These are phyloP conservation scores for Punica granatum DNA, from an alignment of 345 rosid genomes.

Conservation along the genomic window DNA sequence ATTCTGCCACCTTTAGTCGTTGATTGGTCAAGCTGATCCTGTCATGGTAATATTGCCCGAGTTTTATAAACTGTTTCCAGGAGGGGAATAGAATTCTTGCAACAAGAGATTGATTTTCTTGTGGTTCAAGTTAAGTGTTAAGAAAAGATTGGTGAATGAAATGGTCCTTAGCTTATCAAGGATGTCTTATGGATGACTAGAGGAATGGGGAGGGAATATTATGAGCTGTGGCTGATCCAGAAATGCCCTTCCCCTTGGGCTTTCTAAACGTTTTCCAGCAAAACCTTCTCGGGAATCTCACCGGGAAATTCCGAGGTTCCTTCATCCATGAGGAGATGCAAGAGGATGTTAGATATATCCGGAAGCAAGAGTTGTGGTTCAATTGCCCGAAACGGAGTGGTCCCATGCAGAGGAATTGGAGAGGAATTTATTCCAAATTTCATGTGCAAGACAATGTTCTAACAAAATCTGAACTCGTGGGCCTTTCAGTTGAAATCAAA, in stretches of 20 bases:
- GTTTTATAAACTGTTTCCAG: background rate
- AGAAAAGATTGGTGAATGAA: slow-evolving; percentile 15
- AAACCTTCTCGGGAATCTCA: background rate
- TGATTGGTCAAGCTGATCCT: background rate
- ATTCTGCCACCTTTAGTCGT: background rate
- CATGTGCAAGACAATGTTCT: slow-evolving; percentile 1
- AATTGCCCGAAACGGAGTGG: background rate
- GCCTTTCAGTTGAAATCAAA: background rate
- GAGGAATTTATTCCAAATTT: slow-evolving; percentile 9
- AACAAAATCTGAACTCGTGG: background rate
- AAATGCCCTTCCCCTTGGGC: background rate
- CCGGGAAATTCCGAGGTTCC: background rate
- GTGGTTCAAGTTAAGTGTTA: slow-evolving; percentile 28
- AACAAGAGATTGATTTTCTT: slow-evolving; percentile 38
- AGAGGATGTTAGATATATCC: slow-evolving; percentile 1
- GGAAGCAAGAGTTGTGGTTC: background rate
- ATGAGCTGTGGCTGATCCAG: background rate
- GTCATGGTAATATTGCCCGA: background rate
- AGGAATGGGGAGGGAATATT: slow-evolving; percentile 8
- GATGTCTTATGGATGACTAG: slow-evolving; percentile 26
- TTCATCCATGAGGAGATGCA: background rate
- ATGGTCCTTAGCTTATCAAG: slow-evolving; percentile 28
- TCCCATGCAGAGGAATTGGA: background rate
- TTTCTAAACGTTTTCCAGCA: background rate
- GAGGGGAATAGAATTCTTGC: slow-evolving; percentile 23